phyloP scores from a whole-genome alignment of 2,329 filamentous ascomycete genomes.

The Colletotrichum horii region DNA sequence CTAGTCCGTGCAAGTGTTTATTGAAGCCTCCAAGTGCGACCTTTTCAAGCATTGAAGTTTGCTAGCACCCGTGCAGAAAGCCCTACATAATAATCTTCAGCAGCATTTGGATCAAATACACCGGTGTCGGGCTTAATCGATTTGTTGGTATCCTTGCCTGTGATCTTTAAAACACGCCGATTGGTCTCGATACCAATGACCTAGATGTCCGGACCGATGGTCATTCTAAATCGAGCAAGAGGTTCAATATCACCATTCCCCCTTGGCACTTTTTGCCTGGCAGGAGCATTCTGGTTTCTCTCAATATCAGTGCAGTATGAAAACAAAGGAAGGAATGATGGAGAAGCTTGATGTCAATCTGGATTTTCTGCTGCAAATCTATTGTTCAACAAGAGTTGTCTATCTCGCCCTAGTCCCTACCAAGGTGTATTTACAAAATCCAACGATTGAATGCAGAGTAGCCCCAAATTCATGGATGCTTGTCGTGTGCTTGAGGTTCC shows the following conservation, averaged over 20 bases:
- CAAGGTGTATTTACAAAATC: not conserved
- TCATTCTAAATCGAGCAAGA: not conserved
- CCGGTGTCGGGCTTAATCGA: rapidly evolving
- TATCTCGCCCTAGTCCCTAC: not conserved
- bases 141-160: not conserved
- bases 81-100: not conserved
- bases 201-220: rapidly evolving
- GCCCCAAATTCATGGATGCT: not conserved
- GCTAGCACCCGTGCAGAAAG: not conserved
- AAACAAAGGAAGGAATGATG: not conserved
- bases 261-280: not conserved
- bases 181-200: not conserved
- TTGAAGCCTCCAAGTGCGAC: rapidly evolving
- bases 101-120: not conserved
- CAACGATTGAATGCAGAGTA: not conserved
- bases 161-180: not conserved
- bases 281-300: not conserved
- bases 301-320: not conserved
- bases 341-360: not conserved
- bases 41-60: not conserved
- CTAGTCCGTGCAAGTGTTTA: not conserved
- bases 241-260: rapidly evolving
- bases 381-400: not conserved
- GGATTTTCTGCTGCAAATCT: not conserved
- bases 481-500: not conserved